Conservation (phyloP, 768 basidiomycete species). For the Leccinum longicurvipes region DNA sequence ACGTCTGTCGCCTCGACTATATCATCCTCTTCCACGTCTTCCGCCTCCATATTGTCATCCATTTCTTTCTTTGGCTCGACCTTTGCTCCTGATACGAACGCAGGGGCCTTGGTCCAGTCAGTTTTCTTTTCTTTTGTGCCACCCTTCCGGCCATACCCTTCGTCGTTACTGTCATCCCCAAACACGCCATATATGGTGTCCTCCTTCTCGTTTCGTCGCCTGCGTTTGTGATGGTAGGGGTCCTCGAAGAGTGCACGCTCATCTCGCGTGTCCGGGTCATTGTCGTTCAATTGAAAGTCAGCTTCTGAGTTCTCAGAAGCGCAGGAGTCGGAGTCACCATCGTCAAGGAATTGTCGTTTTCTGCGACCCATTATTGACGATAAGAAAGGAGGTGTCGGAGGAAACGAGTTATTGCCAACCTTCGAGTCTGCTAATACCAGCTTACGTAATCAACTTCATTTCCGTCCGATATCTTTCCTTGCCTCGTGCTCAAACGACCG, state of each 20-base stretch:
- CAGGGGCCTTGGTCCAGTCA: slow-evolving; percentile 75
- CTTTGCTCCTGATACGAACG: slow-evolving; percentile 62
- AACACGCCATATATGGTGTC: slow-evolving; percentile 77
- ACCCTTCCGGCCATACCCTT: slow-evolving; percentile 33
- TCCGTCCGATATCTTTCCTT: too few relatives aligned
- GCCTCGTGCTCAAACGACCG: too few relatives aligned
- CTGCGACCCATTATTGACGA: slow-evolving; percentile 59
- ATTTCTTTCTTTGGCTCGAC: slow-evolving; percentile 42
- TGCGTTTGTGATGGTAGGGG: slow-evolving; percentile 70
- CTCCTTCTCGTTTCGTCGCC: slow-evolving; percentile 63
- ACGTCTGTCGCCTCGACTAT: slow-evolving; percentile 35
- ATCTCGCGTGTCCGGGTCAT: slow-evolving; percentile 61
- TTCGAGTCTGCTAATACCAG: too few relatives aligned
- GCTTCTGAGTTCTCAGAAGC: slow-evolving; percentile 59
- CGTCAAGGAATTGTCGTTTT: slow-evolving; percentile 74
- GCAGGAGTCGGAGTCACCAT: slow-evolving; percentile 70
- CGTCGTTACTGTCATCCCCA: slow-evolving; percentile 68
- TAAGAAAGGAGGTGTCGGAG: too few relatives aligned
- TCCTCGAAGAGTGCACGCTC: slow-evolving; percentile 76
- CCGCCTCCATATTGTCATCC: slow-evolving; percentile 34
- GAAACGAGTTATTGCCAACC: too few relatives aligned
- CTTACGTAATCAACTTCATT: too few relatives aligned
- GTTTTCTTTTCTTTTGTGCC: slow-evolving; percentile 38
- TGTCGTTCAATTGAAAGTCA: slow-evolving; percentile 44
- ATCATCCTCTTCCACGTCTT: slow-evolving; percentile 35